Percentiles rank a stretch among this genome's conserved stretches.
Conservation (phyloP, 2,329 filamentous ascomycete genomes). For the Macrophomina tecta region DNA sequence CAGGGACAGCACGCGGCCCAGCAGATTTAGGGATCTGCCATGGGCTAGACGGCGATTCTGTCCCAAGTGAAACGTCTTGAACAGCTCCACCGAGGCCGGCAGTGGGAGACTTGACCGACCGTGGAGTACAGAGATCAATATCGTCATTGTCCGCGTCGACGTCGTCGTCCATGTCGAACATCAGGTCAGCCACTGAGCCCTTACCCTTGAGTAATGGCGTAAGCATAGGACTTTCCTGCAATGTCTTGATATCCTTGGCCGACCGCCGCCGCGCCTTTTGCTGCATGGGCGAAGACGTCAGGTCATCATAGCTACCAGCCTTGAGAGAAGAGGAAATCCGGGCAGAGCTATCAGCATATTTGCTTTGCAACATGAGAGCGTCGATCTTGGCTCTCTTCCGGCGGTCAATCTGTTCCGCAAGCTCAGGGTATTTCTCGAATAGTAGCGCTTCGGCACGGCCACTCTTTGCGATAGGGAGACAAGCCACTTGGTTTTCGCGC, state of each 20-base stretch:
- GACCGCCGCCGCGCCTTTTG: conserved; percentile 31
- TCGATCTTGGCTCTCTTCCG: conserved; percentile 73
- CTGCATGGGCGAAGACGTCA: conserved; percentile 31
- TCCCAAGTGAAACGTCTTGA: neutral
- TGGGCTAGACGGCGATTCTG: neutral
- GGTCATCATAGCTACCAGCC: conserved; percentile 70
- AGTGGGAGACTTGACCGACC: conserved; percentile 2
- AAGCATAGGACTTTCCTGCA: conserved; percentile 63
- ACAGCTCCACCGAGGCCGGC: conserved; percentile 7
- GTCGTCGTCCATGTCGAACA: conserved; percentile 94
- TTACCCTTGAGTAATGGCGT: conserved; percentile 74
- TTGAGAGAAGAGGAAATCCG: conserved; percentile 66
- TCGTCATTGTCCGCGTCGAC: conserved; percentile 40
- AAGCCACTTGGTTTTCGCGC: conserved; percentile 79
- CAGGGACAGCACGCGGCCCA: neutral
- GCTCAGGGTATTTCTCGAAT: conserved; percentile 67
- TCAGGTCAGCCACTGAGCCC: conserved; percentile 75
- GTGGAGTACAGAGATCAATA: conserved; percentile 3
- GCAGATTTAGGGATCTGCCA: conserved; percentile 8
- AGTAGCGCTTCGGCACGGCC: conserved; percentile 72
- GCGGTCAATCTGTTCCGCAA: conserved; percentile 70
- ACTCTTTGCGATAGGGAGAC: conserved; percentile 77
- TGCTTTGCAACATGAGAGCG: conserved; percentile 72
- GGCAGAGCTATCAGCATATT: conserved; percentile 70
- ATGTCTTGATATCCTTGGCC: conserved; percentile 53